Conservation (phyloP, 768 basidiomycete genomes). For the Serendipita sp. region DNA sequence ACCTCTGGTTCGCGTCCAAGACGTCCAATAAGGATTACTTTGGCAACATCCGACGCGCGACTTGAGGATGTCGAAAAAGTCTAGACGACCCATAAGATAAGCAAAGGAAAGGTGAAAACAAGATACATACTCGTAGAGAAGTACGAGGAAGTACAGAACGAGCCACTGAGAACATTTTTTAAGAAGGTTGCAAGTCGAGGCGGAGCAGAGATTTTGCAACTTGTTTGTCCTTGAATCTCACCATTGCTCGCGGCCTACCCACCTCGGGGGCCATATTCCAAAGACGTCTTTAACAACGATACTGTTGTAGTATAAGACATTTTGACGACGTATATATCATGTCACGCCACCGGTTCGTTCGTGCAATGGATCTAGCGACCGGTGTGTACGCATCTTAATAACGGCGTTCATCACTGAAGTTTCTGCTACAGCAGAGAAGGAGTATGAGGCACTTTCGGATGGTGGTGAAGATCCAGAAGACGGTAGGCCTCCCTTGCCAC, state of each 20-base stretch:
- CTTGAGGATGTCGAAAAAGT: constrained; percentile 24
- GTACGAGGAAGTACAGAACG: constrained; percentile 28
- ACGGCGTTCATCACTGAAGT: neutral
- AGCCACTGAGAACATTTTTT: constrained; percentile 35
- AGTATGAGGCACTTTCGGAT: constrained; percentile 65
- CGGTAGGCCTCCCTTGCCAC: neutral
- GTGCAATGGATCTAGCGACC: constrained; percentile 57
- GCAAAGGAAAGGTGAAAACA: neutral
- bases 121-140: constrained; percentile 31
- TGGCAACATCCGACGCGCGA: constrained; percentile 47
- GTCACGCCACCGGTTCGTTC: constrained; percentile 84
- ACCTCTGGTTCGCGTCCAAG: constrained; percentile 53
- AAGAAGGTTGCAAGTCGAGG: neutral
- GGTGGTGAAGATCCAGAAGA: constrained; percentile 43
- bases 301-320: neutral
- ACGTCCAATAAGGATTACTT: constrained; percentile 61
- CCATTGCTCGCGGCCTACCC: neutral
- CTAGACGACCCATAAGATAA: neutral
- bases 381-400: neutral
- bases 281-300: neutral
- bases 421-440: constrained; percentile 14
- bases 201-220: neutral
- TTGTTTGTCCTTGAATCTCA: neutral
- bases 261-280: neutral
- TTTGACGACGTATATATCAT: constrained; percentile 25